Base-by-base conservation (phyloP, 495 filamentous ascomycete genomes). In the Penicillium pancosmium region DNA sequence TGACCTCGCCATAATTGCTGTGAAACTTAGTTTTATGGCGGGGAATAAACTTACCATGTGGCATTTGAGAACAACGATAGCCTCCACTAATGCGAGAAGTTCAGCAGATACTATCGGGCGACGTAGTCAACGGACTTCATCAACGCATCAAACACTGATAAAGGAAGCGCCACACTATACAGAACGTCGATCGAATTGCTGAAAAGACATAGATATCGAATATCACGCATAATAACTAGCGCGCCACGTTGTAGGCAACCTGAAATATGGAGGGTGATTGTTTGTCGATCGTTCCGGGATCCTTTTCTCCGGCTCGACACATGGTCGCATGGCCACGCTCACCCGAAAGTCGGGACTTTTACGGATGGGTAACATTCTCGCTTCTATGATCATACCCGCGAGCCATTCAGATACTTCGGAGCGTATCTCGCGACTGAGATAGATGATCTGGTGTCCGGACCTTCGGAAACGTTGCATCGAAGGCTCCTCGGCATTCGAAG, bases 351-450 rank as follows among this genome's bases (percentile, higher is more conserved):
- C 5, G 12, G 19, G n/a, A 59, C 16, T 8, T 16, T 7, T 19
- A 11, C 9, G 35, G 46, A 56, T 48, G 56, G 60, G 56, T 66
- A 40, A 63, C 63, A 63, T 59, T 59, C 46, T 62, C 56, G 55
- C 56, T 27, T 59, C 51, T 27, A 36, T 47, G 9, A 11, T 23
- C 1, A 16, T 10, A 18, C 15, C 27, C n/a, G 27, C 49, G 31
- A 40, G 21, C 13, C 1, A 19, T 38, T 10, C 16, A 35, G 19
- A 50, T 36, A 1, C 35, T 10, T 54, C 23, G 54, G 54, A 50
- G 44, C 33, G 50, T 57, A 36, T 49, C 38, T 55, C 19, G 27
- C 52, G 27, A 52, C 21, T 54, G 18, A 7, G 11, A 34, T 9
- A 8, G 21, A 36, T 46, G 47, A 16, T 19, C 25, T 23, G 16